phyloP scores from a whole-genome alignment of 208 protist genomes.

The Kentomonas sorsogonicus region DNA sequence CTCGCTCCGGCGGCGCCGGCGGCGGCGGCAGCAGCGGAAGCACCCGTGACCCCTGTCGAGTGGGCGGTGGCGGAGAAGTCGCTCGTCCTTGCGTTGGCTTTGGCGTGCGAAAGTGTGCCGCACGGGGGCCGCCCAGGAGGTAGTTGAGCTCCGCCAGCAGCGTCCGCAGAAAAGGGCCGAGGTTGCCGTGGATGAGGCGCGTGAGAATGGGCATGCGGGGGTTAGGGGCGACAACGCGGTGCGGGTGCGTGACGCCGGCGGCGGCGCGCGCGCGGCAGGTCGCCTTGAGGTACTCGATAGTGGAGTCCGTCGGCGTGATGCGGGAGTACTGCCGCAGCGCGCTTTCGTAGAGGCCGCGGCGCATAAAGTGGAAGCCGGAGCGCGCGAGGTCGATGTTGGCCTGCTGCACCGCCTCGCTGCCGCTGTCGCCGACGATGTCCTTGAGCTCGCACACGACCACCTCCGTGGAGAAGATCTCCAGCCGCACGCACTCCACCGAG shows the following conservation, averaged over 20 bases:
- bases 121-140: too few species aligned
- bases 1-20: too few species aligned
- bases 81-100: too few species aligned
- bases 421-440: constrained; percentile 27
- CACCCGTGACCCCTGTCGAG: too few species aligned
- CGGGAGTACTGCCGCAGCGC: constrained; percentile 26
- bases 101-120: too few species aligned
- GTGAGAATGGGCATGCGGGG: constrained; percentile 12
- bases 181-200: constrained; percentile 6
- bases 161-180: too few species aligned
- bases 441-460: constrained; percentile 29
- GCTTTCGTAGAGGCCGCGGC: constrained; percentile 30
- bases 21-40: too few species aligned
- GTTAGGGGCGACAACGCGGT: background rate
- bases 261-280: constrained; percentile 25
- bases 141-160: too few species aligned
- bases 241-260: constrained; percentile 14
- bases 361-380: constrained; percentile 52
- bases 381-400: constrained; percentile 29
- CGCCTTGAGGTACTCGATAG: constrained; percentile 22
- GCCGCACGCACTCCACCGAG: constrained; percentile 29
- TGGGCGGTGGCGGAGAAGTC: too few species aligned
- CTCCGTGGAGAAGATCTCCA: constrained; percentile 21
- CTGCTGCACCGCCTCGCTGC: constrained; percentile 7
- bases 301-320: constrained; percentile 18